A percentile compares a stretch with the other conserved stretches of the same genome.
Evolutionary conservation across 805 yeast genomes (phyloP).

Genomic region (Zygosaccharomyces gambellarensis): DNA sequence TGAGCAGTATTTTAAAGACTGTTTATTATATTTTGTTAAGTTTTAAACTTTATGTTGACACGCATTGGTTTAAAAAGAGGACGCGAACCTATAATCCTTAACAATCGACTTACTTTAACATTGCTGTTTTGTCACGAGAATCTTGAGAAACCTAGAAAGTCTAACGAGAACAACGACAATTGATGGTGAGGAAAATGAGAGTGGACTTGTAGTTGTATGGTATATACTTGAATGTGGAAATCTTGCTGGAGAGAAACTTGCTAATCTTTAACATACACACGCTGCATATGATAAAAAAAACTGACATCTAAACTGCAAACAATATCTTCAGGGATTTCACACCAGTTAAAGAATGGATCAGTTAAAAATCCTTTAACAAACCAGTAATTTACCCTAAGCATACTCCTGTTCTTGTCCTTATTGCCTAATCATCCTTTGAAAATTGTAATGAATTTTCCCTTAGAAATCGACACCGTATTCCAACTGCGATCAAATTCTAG

Average conservation of each 20-base stretch:
- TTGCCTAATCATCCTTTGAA: neutral
- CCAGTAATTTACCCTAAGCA: neutral
- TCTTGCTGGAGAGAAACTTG: no score
- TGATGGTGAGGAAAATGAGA: no score
- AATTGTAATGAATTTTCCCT: neutral
- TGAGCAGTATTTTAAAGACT: neutral
- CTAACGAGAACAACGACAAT: no score
- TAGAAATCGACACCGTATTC: neutral
- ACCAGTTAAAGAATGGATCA: neutral
- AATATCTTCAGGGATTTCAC: no score
- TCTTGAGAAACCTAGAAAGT: neutral
- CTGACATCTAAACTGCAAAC: no score
- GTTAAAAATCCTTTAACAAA: neutral
- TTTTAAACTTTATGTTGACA: neutral
- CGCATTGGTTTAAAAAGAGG: neutral
- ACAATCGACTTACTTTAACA: neutral
- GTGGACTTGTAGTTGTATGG: no score
- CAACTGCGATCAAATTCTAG: no score
- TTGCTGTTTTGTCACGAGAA: neutral
- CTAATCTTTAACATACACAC: no score
- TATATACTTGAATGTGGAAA: no score
- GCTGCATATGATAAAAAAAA: no score
- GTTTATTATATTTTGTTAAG: neutral
- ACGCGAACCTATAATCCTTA: neutral
- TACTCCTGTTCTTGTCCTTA: neutral